Conservation (phyloP, 73 alveolate species). For the Blepharisma stoltei region DNA sequence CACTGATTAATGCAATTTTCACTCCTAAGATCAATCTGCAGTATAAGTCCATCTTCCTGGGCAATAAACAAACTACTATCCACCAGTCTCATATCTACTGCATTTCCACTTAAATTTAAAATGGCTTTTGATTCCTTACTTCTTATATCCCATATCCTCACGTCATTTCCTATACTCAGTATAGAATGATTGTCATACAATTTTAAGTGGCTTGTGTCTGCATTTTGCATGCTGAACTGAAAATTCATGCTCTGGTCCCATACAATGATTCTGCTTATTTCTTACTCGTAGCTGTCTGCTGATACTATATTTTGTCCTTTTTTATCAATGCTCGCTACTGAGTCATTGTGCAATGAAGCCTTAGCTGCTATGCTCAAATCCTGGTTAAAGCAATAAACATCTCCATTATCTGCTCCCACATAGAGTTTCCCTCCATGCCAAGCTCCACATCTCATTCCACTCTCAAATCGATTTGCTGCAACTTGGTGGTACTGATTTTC, state of each 20-base stretch:
- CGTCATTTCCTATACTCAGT: too few relatives aligned
- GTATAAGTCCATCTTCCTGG: too few relatives aligned
- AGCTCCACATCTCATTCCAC: background rate
- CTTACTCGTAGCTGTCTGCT: background rate
- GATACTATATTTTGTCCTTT: conserved; percentile 8
- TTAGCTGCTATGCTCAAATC: background rate
- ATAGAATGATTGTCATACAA: too few relatives aligned
- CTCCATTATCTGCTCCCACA: conserved; percentile 7
- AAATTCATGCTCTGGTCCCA: background rate
- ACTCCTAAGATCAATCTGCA: too few relatives aligned
- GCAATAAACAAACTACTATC: too few relatives aligned
- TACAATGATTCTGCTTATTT: background rate
- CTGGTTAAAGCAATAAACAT: background rate
- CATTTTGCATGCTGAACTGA: too few relatives aligned
- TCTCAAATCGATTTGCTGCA: background rate
- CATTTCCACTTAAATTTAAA: too few relatives aligned
- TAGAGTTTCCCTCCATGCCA: conserved; percentile 29
- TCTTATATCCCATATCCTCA: too few relatives aligned
- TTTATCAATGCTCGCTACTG: background rate
- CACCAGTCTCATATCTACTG: too few relatives aligned
- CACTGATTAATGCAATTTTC: too few relatives aligned
- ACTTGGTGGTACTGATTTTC: background rate
- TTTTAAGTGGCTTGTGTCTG: too few relatives aligned
- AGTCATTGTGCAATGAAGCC: background rate
- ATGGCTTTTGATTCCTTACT: too few relatives aligned